Evolutionary conservation across 768 basidiomycete genomes (phyloP).

Genomic region (Butyriboletus loyo): DNA sequence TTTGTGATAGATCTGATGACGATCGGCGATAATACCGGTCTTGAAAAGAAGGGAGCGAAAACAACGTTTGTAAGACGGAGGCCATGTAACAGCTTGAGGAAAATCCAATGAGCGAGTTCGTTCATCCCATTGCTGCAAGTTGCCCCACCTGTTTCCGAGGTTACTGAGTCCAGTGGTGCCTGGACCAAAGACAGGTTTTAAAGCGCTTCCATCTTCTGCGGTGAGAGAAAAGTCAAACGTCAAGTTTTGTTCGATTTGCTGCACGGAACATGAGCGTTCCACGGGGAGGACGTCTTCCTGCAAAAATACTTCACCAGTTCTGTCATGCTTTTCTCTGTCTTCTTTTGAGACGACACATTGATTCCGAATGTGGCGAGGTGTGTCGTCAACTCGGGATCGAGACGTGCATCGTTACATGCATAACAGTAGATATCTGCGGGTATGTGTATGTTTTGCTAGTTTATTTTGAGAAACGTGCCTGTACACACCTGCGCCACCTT

Average conservation of each 20-base stretch:
- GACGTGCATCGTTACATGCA: slow-evolving; percentile 75
- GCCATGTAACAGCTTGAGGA: slow-evolving; percentile 90
- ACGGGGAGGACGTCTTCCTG: not conserved
- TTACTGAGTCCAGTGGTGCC: slow-evolving; percentile 89
- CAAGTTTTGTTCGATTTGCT: slow-evolving; percentile 97
- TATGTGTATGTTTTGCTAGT: accelerated
- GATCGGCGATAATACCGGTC: slow-evolving; percentile 55
- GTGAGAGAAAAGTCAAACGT: slow-evolving; percentile 92
- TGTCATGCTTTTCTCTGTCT: slow-evolving; percentile 96
- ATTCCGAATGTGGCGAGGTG: slow-evolving; percentile 88
- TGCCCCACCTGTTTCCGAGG: slow-evolving; percentile 78
- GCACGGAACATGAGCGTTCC: not conserved
- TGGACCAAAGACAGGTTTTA: slow-evolving; percentile 85
- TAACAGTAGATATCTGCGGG: slow-evolving; percentile 89
- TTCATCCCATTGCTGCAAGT: not conserved
- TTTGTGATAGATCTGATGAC: slow-evolving; percentile 6
- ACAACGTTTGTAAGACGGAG: slow-evolving; percentile 83
- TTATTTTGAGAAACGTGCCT: not conserved
- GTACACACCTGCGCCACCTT: slow-evolving; percentile 78
- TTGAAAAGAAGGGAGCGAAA: slow-evolving; percentile 77
- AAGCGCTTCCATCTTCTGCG: slow-evolving; percentile 78
- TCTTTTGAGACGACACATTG: slow-evolving; percentile 72
- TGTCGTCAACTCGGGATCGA: slow-evolving; percentile 67
- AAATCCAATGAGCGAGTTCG: not conserved
- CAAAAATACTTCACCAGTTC: slow-evolving; percentile 62